These are phyloP conservation scores for Trichoderma hamatum DNA, from an alignment of 2,329 filamentous ascomycete species.

Conservation along the genomic window DNA sequence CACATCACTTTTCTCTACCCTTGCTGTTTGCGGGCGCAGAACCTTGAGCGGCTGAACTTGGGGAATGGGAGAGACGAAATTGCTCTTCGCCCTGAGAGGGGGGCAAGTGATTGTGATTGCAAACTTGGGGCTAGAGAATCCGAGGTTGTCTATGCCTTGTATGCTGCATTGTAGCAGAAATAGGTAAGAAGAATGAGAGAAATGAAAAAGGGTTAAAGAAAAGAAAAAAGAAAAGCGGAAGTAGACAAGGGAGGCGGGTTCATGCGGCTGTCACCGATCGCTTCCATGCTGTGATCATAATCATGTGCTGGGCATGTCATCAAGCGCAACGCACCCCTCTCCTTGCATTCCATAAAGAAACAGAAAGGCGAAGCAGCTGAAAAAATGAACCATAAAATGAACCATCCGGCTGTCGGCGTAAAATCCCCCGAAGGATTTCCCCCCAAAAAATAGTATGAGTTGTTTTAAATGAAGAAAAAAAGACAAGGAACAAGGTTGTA, in stretches of 20 bases:
- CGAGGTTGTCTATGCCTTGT: background rate
- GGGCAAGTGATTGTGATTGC: background rate
- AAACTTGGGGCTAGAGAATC: slow-evolving; percentile 10
- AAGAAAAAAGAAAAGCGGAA: background rate
- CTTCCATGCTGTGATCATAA: background rate
- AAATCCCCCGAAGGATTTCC: background rate
- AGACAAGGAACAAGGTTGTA: slow-evolving; percentile 17
- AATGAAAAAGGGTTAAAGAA: background rate
- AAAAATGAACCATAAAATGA: background rate
- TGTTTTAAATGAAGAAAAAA: too few species aligned
- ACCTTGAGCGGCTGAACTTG: slow-evolving; percentile 10
- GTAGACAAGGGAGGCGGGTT: background rate
- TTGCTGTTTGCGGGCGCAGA: slow-evolving; percentile 18
- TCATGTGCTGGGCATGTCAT: background rate
- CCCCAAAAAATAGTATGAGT: background rate
- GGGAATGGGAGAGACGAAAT: background rate
- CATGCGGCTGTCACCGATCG: background rate
- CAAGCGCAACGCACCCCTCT: background rate
- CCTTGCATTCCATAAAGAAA: background rate
- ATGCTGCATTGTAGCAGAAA: background rate
- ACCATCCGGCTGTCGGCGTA: background rate
- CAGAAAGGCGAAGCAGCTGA: background rate
- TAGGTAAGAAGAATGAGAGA: background rate
- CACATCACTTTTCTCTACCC: background rate
- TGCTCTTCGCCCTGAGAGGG: background rate